These are phyloP conservation scores for Pyrus betulifolia DNA, from an alignment of 306 rosid genomes.

Conservation along the genomic window DNA sequence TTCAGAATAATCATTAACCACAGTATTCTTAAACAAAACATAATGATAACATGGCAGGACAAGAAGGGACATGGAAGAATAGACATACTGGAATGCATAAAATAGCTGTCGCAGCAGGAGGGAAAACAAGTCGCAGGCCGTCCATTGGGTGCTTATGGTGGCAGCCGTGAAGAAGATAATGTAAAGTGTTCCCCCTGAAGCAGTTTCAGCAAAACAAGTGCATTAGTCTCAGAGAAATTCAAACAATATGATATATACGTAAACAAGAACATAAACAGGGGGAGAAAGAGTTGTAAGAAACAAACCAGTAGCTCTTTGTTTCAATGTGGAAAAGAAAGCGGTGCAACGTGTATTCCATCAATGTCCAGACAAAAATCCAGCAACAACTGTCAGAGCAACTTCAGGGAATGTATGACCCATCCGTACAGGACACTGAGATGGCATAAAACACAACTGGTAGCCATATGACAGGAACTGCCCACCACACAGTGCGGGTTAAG, in stretches of 20 bases:
- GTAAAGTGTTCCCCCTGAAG: conserved; percentile 77
- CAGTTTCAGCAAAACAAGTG: conserved; percentile 4
- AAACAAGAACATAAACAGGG: background rate
- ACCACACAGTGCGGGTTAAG: conserved; percentile 86
- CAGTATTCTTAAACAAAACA: background rate
- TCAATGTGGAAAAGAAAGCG: conserved; percentile 88
- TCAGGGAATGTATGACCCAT: conserved; percentile 59
- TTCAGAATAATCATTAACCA: background rate
- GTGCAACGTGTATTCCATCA: conserved; percentile 75
- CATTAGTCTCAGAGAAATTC: background rate
- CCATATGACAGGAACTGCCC: conserved; percentile 92
- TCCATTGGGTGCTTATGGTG: conserved; percentile 99
- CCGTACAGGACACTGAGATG: conserved; percentile 47
- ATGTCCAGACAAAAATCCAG: conserved; percentile 66
- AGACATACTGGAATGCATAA: conserved; percentile 58
- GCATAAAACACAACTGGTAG: conserved; percentile 70
- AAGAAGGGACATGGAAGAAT: background rate
- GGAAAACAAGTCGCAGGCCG: conserved; percentile 90
- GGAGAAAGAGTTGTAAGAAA: conserved; percentile 4
- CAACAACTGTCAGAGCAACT: conserved; percentile 37
- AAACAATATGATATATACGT: background rate
- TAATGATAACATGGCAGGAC: background rate
- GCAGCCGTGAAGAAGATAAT: conserved; percentile 95
- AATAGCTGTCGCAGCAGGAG: conserved; percentile 84
- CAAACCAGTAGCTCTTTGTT: conserved; percentile 88